Percentiles rank a stretch among this genome's conserved stretches.
Evolutionary conservation across 495 filamentous ascomycete genomes (phyloP).

Genomic region (Aspergillus affinis): DNA sequence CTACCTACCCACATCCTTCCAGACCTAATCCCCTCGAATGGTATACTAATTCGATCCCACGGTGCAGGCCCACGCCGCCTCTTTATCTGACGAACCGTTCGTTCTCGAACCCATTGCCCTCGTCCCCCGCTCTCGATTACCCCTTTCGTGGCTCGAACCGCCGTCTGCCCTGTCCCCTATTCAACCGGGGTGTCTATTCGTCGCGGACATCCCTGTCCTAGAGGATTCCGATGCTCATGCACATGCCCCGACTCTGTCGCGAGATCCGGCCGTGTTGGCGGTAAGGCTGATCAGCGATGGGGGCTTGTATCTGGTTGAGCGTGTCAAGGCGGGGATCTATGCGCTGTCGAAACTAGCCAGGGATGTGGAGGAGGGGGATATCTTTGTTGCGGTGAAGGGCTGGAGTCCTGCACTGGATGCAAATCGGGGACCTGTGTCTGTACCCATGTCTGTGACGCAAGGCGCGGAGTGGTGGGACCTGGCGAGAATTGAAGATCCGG

Average conservation of each 20-base stretch:
- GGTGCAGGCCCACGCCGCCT: conserved; percentile 57
- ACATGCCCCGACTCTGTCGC: not conserved
- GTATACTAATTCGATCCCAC: conserved; percentile 5
- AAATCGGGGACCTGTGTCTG: too few relatives aligned
- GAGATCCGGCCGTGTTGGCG: conserved; percentile 56
- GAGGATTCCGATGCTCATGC: conserved; percentile 55
- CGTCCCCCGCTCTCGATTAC: conserved; percentile 59
- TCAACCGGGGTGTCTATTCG: conserved; percentile 53
- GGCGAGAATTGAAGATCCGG: conserved; percentile 39
- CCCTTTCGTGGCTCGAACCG: conserved; percentile 60
- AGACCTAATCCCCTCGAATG: conserved; percentile 11
- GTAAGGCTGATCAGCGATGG: conserved; percentile 60
- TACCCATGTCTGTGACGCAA: conserved; percentile 33
- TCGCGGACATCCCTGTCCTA: conserved; percentile 60
- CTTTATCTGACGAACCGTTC: conserved; percentile 55
- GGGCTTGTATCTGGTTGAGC: conserved; percentile 69
- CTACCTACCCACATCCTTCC: too few relatives aligned
- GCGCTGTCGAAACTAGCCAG: conserved; percentile 66
- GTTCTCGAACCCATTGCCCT: conserved; percentile 60
- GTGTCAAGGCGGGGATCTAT: conserved; percentile 65
- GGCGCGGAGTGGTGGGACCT: conserved; percentile 40
- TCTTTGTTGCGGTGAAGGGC: conserved; percentile 35
- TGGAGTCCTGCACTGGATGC: conserved; percentile 38
- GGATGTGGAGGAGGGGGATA: conserved; percentile 54
- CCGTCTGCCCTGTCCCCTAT: conserved; percentile 53